phyloP scores from a whole-genome alignment of 164 flowering plant species.

The Annona cherimola region DNA sequence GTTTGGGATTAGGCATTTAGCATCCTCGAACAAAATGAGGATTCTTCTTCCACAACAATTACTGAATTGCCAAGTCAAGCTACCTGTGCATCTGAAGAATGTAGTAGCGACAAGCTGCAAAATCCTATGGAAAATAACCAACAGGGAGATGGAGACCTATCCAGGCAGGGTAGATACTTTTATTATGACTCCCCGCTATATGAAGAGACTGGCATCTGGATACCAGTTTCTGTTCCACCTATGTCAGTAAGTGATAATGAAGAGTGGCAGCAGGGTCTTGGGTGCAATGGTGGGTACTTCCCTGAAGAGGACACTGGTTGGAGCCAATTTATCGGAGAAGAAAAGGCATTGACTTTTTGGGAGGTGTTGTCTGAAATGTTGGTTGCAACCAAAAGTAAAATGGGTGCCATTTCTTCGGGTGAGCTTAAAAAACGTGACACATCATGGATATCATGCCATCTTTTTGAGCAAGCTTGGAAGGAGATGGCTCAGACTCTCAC shows the following conservation, averaged over 20 bases:
- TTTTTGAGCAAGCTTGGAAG: constrained; percentile 87
- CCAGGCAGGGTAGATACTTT: constrained; percentile 57
- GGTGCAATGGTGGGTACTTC: constrained; percentile 62
- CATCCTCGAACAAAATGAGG: constrained; percentile 1
- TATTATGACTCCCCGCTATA: constrained; percentile 67
- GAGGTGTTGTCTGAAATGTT: constrained; percentile 87
- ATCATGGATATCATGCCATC: constrained; percentile 52
- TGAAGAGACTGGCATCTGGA: constrained; percentile 94
- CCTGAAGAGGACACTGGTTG: constrained; percentile 85
- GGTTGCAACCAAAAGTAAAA: constrained; percentile 77
- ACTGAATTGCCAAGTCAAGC: neutral
- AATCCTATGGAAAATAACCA: neutral
- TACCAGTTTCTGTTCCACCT: constrained; percentile 97
- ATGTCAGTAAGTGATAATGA: constrained; percentile 67
- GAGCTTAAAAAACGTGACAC: constrained; percentile 30
- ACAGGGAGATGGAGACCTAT: constrained; percentile 6
- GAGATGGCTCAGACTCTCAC: constrained; percentile 94
- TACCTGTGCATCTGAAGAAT: neutral
- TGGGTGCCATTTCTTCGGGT: constrained; percentile 57
- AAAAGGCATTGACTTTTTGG: constrained; percentile 93
- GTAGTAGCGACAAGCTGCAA: neutral
- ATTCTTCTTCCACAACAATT: neutral
- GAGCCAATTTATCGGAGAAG: constrained; percentile 50
- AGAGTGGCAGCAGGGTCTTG: constrained; percentile 55
- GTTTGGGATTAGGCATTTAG: constrained; percentile 3